Evolutionary conservation across 805 yeast genomes (phyloP).

Genomic region (Lipomyces orientalis): DNA sequence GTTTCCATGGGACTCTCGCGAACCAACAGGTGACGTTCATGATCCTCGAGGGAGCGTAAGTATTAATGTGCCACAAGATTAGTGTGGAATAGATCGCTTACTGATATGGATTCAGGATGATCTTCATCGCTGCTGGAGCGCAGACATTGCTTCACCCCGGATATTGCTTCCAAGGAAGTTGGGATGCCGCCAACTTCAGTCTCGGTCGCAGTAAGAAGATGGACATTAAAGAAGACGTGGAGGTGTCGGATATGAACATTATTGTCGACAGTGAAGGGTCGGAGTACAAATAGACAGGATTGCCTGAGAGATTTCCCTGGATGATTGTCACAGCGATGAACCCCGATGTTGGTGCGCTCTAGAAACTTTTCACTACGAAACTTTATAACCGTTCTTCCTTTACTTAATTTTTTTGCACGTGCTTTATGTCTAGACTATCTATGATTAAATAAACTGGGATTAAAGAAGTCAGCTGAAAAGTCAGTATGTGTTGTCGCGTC

Average conservation of each 20-base stretch:
- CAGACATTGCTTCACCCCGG: constrained; percentile 5
- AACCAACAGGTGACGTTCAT: constrained; percentile 3
- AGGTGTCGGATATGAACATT: not conserved
- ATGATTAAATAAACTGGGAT: too few species aligned
- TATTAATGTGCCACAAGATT: too few species aligned
- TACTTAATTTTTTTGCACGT: too few species aligned
- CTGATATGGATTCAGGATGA: not conserved
- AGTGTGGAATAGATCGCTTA: too few species aligned
- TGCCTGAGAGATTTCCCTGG: not conserved
- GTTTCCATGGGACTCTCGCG: not conserved
- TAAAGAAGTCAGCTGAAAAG: too few species aligned
- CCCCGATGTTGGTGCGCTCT: not conserved
- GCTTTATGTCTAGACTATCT: too few species aligned
- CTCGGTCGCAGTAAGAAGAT: not conserved
- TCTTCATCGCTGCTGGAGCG: constrained; percentile 1
- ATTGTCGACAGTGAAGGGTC: not conserved
- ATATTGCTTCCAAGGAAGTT: constrained; percentile 3
- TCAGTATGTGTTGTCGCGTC: too few species aligned
- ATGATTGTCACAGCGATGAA: not conserved
- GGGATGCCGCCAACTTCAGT: constrained; percentile 2
- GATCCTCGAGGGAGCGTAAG: constrained; percentile 7
- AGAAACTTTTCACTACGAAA: too few species aligned
- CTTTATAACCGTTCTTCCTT: too few species aligned
- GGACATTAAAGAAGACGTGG: not conserved
- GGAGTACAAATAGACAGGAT: not conserved